Percentiles rank a stretch among this genome's conserved stretches.
These are phyloP conservation scores for Pseudonitzschia multiseries DNA, from an alignment of 108 stramenopile genomes.

Conservation along the genomic window DNA sequence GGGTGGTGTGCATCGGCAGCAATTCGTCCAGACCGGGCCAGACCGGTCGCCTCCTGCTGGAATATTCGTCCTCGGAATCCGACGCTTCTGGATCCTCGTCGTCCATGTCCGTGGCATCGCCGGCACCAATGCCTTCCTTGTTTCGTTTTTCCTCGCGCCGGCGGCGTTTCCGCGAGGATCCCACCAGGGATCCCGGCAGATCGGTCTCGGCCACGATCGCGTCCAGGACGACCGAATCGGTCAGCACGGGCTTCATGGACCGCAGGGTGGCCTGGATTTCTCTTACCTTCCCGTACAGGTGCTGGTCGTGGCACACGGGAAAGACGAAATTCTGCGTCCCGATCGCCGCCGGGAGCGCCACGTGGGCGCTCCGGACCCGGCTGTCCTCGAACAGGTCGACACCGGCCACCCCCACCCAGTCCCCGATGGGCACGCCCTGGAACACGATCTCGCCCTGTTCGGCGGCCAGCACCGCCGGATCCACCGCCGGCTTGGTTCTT, in stretches of 20 bases:
- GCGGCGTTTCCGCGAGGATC: conserved; percentile 31
- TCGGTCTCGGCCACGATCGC: conserved; percentile 55
- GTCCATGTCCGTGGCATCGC: conserved; percentile 21
- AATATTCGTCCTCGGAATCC: conserved; percentile 53
- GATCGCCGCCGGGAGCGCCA: conserved; percentile 53
- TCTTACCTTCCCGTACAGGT: conserved; percentile 64
- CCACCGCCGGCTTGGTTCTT: conserved; percentile 20
- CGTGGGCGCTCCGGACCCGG: conserved; percentile 58
- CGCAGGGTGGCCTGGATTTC: conserved; percentile 66
- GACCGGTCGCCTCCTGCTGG: conserved; percentile 29
- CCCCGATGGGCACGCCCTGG: conserved; percentile 31
- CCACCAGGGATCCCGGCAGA: conserved; percentile 23
- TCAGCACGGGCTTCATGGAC: conserved; percentile 51
- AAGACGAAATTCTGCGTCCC: conserved; percentile 76
- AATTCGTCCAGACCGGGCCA: conserved; percentile 73
- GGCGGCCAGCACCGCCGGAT: neutral
- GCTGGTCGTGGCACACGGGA: conserved; percentile 82
- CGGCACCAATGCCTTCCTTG: conserved; percentile 19
- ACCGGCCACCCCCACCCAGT: conserved; percentile 61
- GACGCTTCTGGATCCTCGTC: conserved; percentile 40
- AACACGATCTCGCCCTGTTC: conserved; percentile 17
- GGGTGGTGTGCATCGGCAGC: conserved; percentile 38
- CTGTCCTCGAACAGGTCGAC: conserved; percentile 61
- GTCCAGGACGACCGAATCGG: conserved; percentile 50
- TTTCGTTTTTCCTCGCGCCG: conserved; percentile 18